Evolutionary conservation across 495 filamentous ascomycete species (phyloP), one percentile per base, ranked within the genome.

Genomic region (Aspergillus asperescens): DNA sequence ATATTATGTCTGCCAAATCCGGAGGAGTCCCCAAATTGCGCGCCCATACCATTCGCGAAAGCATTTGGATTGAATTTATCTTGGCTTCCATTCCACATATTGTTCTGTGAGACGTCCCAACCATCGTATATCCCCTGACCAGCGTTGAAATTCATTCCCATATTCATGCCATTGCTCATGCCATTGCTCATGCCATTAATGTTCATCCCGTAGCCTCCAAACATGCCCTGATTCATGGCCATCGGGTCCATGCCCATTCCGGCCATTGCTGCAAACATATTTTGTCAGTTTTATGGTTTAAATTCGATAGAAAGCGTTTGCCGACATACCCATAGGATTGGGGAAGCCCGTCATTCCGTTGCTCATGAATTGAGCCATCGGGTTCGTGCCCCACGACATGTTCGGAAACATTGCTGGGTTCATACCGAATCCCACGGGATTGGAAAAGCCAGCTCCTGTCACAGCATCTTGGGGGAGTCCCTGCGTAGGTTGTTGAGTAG

Each of bases 151-250:
- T 84, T 87, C 76, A 78, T 73, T 72, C 84, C 87, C 81, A 85
- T 84, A 61, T 84, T 84, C 88, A 93, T 90, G 70, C 85, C 87
- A 81, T 85, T 88, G 75, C 83, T 87, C 88, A 90, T 90, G 70
- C 85, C 87, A 81, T 85, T 88, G 75, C 83, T 87, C 88, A 90
- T 90, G 76, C 85, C 85, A 81, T 84, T 85, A 86, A 92, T 92
- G 80, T 85, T 88, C 86, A 90, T 90, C 75, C 84, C 84, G 73
- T 84, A 92, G 52, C 86, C 88, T 69, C 86, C 85, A 80, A 87
- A 88, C 86, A 94, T 92, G 68, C 81, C 84, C 71, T 93, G 87
- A 69, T 73, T 75, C 81, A 89, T 88, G 73, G 77, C 76, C 87
- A 91, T 91, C 60, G 87, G 88, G 77, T 90, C 88, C 86, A 95